Percentiles rank a stretch among this genome's conserved stretches.
phyloP scores from a whole-genome alignment of 2,329 filamentous ascomycete genomes.

The Tolypocladium tundrense region DNA sequence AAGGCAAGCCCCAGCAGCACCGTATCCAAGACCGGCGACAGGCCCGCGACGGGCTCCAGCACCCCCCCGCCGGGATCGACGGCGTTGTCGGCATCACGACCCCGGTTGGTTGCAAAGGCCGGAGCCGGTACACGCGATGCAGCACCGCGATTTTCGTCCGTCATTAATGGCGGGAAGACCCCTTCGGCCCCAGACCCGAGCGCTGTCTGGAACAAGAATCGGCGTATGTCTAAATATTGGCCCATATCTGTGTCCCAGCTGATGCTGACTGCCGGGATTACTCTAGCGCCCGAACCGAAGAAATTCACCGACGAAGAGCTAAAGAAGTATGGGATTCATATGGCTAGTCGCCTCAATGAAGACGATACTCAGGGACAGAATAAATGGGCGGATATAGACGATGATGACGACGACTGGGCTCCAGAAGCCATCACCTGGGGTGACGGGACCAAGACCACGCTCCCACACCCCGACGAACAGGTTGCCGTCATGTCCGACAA shows the following conservation, averaged over 20 bases:
- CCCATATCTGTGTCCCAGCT: not conserved
- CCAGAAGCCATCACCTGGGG: slow-evolving; percentile 82
- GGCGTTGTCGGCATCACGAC: slow-evolving; percentile 45
- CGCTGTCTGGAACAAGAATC: slow-evolving; percentile 83
- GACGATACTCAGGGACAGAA: slow-evolving; percentile 66
- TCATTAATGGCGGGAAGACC: slow-evolving; percentile 47
- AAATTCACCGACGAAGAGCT: slow-evolving; percentile 82
- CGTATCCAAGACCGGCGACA: slow-evolving; percentile 40
- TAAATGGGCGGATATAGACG: slow-evolving; percentile 85
- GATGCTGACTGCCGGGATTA: slow-evolving; percentile 10
- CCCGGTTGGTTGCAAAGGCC: slow-evolving; percentile 67
- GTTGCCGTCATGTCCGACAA: slow-evolving; percentile 17
- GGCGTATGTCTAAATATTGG: slow-evolving; percentile 47
- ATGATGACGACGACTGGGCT: slow-evolving; percentile 80
- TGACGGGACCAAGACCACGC: slow-evolving; percentile 73
- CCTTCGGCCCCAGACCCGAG: slow-evolving; percentile 57
- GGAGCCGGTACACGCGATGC: slow-evolving; percentile 50
- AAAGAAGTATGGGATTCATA: slow-evolving; percentile 77
- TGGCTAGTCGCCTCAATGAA: slow-evolving; percentile 67
- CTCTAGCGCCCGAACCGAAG: slow-evolving; percentile 63
- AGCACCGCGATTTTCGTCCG: slow-evolving; percentile 28
- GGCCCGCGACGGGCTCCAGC: slow-evolving; percentile 35
- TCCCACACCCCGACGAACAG: slow-evolving; percentile 52
- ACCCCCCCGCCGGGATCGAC: slow-evolving; percentile 35
- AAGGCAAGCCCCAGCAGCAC: slow-evolving; percentile 42